Conservation (phyloP, 2,329 filamentous ascomycete species). For the Aspergillus ibericus region DNA sequence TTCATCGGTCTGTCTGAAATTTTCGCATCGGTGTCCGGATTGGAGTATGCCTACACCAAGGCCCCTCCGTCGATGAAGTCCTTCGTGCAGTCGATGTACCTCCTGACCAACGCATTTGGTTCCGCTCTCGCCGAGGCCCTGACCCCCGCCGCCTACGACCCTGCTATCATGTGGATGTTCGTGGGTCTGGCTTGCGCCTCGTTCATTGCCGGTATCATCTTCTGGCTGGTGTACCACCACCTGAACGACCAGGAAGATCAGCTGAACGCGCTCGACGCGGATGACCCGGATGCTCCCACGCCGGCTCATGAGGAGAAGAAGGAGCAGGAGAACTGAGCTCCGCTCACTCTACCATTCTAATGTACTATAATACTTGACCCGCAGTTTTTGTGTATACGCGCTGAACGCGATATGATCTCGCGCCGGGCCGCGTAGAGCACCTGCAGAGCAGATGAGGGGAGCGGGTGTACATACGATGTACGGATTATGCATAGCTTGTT, state of each 20-base stretch:
- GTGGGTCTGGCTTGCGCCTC: constrained; percentile 55
- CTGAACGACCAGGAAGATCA: constrained; percentile 52
- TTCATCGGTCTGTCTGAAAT: constrained; percentile 55
- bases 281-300: constrained; percentile 28
- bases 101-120: constrained; percentile 60
- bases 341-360: not conserved
- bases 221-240: constrained; percentile 54
- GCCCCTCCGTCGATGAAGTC: constrained; percentile 69
- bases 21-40: constrained; percentile 64
- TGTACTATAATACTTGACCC: constrained; percentile 8
- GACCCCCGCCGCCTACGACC: constrained; percentile 61
- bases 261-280: constrained; percentile 51
- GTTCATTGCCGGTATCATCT: constrained; percentile 52
- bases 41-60: constrained; percentile 74
- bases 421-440: constrained; percentile 9
- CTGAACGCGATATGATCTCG: constrained; percentile 8
- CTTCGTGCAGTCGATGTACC: constrained; percentile 57
- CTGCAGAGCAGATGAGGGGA: not conserved
- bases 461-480: constrained; percentile 5
- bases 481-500: not conserved
- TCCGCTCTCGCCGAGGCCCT: constrained; percentile 62
- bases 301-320: constrained; percentile 1
- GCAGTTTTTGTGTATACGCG: not conserved
- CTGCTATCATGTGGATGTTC: constrained; percentile 68
- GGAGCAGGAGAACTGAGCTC: constrained; percentile 5